Evolutionary conservation across 2,329 filamentous ascomycete species (phyloP), one percentile per base, ranked within the genome.

Genomic region (Proliferodiscus dingleyae): DNA sequence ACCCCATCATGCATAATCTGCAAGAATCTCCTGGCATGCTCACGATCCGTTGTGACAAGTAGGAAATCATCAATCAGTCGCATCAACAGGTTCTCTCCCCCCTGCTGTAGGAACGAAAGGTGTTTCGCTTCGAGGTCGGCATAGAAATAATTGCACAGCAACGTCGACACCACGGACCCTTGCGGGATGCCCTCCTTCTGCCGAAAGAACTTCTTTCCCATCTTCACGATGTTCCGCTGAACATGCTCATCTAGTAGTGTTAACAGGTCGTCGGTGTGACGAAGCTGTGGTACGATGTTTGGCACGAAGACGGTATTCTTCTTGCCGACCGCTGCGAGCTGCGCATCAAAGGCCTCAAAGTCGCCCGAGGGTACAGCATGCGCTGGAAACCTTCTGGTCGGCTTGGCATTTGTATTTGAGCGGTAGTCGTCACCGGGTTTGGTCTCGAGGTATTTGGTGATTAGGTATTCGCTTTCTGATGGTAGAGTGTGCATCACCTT

Each of bases 81-180:
- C 42, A 97, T 66, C 6, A 98, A 71, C 2, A 96, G 66, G 39
- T 78, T 83, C 26, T 83, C 70, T 4, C 67, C 61, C 0, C 67
- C 60, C 13, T 71, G 15, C 18, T 18, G 57, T 2, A 93, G 66
- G 60, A 96, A 97, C 0, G 60, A 62, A 2, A 97, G 71, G 11
- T 83, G 70, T 21, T 81, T 73, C 5, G 68, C 67, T 65, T 98
- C 93, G 1, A 97, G 77, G 51, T 93, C 82, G 5, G 87, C 90
- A 62, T 98, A 98, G 65, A 97, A 96, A 67, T 95, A 91, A 66
- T 89, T 97, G 72, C 93, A 97, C 4, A 98, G 73, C 32, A 89
- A 73, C 34, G 85, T 87, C 0, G 90, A 96, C 4, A 98, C 64
- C 1, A 96, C 77, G 0, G 90, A 96, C 6, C 93, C 93, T 64